Conservation (phyloP, 768 basidiomycete genomes). For the Pulveroboletus sp. region DNA sequence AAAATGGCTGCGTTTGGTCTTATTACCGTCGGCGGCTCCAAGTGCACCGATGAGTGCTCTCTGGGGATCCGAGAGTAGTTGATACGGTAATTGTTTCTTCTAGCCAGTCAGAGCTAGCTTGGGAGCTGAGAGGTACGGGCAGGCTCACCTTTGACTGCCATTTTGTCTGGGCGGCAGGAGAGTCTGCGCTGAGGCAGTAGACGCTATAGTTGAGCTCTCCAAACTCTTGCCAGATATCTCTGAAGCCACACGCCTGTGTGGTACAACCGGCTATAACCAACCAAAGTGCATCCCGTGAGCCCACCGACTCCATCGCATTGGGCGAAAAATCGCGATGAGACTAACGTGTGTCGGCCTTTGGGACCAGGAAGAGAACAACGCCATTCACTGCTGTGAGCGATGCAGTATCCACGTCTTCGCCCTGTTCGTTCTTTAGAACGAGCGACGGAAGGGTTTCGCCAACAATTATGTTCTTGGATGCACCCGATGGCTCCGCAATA, state of each 20-base stretch:
- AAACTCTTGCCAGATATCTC: slow-evolving; percentile 81
- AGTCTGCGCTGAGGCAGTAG: slow-evolving; percentile 83
- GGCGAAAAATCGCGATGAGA: slow-evolving; percentile 10
- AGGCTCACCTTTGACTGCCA: slow-evolving; percentile 80
- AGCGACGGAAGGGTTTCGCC: slow-evolving; percentile 76
- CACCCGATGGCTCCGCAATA: slow-evolving; percentile 1
- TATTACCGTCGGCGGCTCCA: slow-evolving; percentile 76
- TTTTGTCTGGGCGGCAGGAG: slow-evolving; percentile 68
- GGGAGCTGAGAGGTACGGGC: background rate
- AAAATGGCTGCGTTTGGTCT: slow-evolving; percentile 90
- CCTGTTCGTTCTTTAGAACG: slow-evolving; percentile 82
- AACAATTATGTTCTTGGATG: slow-evolving; percentile 47
- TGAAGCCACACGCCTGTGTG: slow-evolving; percentile 87
- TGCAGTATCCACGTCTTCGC: slow-evolving; percentile 68
- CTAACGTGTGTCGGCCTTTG: slow-evolving; percentile 84
- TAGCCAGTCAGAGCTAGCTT: slow-evolving; percentile 2
- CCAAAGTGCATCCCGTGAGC: slow-evolving; percentile 2
- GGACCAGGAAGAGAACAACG: slow-evolving; percentile 78
- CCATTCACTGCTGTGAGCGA: slow-evolving; percentile 67
- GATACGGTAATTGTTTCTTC: slow-evolving; percentile 83
- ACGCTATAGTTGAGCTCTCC: slow-evolving; percentile 60
- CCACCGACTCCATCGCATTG: background rate
- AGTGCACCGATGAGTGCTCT: slow-evolving; percentile 74
- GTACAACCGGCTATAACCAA: slow-evolving; percentile 75
- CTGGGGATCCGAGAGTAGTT: slow-evolving; percentile 87